Evolutionary conservation across 2,329 filamentous ascomycete species (phyloP), one percentile per base, ranked within the genome.

Genomic region (Colletotrichum neosansevieriae): DNA sequence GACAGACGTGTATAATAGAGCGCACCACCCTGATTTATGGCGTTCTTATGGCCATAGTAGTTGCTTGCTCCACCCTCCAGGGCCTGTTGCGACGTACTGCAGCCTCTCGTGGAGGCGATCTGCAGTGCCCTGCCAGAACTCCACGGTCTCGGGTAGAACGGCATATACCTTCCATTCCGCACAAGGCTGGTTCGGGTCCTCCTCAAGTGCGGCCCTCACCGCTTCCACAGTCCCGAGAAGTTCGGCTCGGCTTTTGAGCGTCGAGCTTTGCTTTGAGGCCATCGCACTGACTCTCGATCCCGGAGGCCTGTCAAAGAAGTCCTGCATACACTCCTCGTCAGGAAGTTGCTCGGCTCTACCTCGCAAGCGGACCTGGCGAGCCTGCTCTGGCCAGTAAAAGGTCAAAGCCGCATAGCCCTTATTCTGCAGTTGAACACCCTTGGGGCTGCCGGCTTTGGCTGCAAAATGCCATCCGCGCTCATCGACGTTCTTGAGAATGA

Each of bases 201-300:
- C 49, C 12, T 51, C 24, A 15, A 51, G 10, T 0, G 49, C 17
- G 0, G 24, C 15, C 2, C 2, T 24, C 12, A 32, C 49, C 29
- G 1, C 29, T n/a, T 51, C 49, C 7, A 51, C 11, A 12, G 13
- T 32, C 6, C 32, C 9, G 6, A 51, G 24, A 0, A 51, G 49
- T 3, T 51, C 15, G 0, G 29, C 2, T 1, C 17, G 24, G 12
- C 32, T n/a, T 0, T 0, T n/a, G 1, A 51, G 49, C n/a, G 2
- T 11, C 9, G 29, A 32, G 10, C 49, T 51, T 32, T 51, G 49
- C 9, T 51, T 9, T 3, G 49, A 51, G n/a, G 49, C 49, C 6
- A 51, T 24, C 1, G 29, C 49, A 34, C 24, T 32, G 15, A 51
- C 49, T 24, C 32, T 51, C 10, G 49, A 51, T 1, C 24, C n/a